Conservation (phyloP, 441 rosid genomes). For the Lepidium campestre region DNA sequence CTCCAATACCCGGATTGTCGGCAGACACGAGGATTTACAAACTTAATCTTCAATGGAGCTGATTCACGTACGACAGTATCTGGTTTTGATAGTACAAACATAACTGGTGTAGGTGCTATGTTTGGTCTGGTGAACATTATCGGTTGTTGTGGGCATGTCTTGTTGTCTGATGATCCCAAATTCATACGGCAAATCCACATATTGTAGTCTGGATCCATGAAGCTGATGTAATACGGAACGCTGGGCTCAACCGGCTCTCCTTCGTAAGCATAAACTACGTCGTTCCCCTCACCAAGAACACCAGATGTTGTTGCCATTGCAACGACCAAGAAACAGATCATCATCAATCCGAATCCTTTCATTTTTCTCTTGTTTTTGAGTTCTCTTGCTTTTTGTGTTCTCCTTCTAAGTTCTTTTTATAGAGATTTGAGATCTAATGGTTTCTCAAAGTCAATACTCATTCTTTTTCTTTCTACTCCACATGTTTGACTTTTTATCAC, state of each 20-base stretch:
- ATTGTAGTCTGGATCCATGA: constrained; percentile 8
- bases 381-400: neutral
- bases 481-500: too few species aligned
- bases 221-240: constrained; percentile 16
- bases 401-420: neutral
- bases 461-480: too few species aligned
- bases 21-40: neutral
- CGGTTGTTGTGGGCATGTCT: constrained; percentile 22
- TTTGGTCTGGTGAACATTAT: constrained; percentile 24
- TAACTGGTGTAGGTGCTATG: neutral
- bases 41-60: constrained; percentile 1
- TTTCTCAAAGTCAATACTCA: too few species aligned
- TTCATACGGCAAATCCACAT: constrained; percentile 17
- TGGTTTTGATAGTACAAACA: neutral
- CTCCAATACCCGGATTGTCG: constrained; percentile 8
- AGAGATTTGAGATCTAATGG: neutral
- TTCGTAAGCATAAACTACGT: constrained; percentile 1
- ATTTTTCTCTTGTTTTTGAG: neutral
- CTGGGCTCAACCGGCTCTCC: neutral
- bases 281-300: constrained; percentile 1
- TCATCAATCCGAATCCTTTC: neutral
- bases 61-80: neutral
- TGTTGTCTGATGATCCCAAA: neutral
- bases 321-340: constrained; percentile 3
- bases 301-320: neutral